Evolutionary conservation across 805 yeast species (phyloP).

Genomic region (Cyberlindnera veronae): DNA sequence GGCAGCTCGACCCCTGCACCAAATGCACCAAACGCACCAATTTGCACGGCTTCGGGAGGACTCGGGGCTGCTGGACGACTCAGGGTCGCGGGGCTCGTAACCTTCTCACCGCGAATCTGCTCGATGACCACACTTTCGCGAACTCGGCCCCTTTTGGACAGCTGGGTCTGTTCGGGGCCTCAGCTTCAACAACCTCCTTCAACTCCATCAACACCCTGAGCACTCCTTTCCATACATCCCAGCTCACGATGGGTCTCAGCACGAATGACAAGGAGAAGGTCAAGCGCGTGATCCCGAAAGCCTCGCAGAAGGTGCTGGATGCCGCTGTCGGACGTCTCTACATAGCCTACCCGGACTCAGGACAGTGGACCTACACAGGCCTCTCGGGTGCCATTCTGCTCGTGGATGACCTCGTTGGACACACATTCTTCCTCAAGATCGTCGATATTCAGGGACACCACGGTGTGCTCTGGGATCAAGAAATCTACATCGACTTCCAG

Average conservation of each 20-base stretch:
- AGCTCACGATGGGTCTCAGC: slow-evolving; percentile 32
- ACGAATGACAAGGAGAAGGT: slow-evolving; percentile 81
- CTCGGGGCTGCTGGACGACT: too few species aligned
- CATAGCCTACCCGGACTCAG: slow-evolving; percentile 82
- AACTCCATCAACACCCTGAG: too few species aligned
- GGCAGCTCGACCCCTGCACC: too few species aligned
- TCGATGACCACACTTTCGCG: too few species aligned
- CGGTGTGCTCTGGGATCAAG: slow-evolving; percentile 98
- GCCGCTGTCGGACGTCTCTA: slow-evolving; percentile 88
- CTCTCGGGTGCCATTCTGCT: slow-evolving; percentile 81
- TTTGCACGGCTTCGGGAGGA: too few species aligned
- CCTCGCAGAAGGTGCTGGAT: slow-evolving; percentile 81
- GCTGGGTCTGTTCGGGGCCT: too few species aligned
- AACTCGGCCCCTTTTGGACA: too few species aligned
- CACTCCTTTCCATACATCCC: too few species aligned
- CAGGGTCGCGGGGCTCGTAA: too few species aligned
- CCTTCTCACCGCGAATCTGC: too few species aligned
- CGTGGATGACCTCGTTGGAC: slow-evolving; percentile 92
- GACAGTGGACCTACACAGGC: slow-evolving; percentile 85
- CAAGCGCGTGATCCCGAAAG: slow-evolving; percentile 85
- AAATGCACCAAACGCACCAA: too few species aligned
- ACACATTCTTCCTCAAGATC: slow-evolving; percentile 84
- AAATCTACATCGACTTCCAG: slow-evolving; percentile 79
- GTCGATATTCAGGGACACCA: slow-evolving; percentile 79
- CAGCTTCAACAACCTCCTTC: too few species aligned